Evolutionary conservation across 768 basidiomycete genomes (phyloP), one percentile per base, ranked within the genome.

Genomic region (Mycena olivaceomarginata): DNA sequence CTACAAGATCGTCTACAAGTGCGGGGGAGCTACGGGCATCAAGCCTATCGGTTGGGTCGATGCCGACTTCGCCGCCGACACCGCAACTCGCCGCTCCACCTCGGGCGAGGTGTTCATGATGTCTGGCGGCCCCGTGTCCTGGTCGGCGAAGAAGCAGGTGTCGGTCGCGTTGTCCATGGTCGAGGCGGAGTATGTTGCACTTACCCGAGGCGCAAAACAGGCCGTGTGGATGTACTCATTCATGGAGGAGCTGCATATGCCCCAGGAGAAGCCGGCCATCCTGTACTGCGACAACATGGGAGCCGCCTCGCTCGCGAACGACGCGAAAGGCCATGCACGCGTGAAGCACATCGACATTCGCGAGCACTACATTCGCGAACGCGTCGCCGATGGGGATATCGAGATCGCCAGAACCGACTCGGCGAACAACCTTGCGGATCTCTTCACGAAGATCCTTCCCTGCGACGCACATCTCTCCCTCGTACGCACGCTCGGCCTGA

Each of bases 221-320:
- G 56, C 22, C 22, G 12, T 57, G 22, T 57, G 56, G 37, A 60
- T 60, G 59, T 60, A 60, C 59, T 39, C 37, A 12, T 39, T 60
- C 31, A 6, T 60, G 13, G 31, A 1, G 37, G 84, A 87, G 65
- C 70, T 87, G 39, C 68, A 74, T 0, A 76, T 78, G 11, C 67
- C 76, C 8, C 78, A 80, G 59, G 64, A 72, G 20, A 59, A 41
- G 2, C 80, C 84, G 4, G 67, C 73, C 0, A 48, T 74, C 39
- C 43, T 87, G 7, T 82, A 79, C 46, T 64, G 73, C 41, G 84
- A 88, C 76, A 88, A 88, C 66, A n/a, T 41, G 31, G 71, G 71
- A 11, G 64, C 85, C 0, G 74, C 77, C 11, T 45, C 62, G n/a
- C n/a, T 76, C 1, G 63, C 69, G 5, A 15, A 46, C 41, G 63